A percentile compares a stretch with the other conserved stretches of the same genome.
Conservation (phyloP, 768 basidiomycete species). For the Favolaschia claudopus region DNA sequence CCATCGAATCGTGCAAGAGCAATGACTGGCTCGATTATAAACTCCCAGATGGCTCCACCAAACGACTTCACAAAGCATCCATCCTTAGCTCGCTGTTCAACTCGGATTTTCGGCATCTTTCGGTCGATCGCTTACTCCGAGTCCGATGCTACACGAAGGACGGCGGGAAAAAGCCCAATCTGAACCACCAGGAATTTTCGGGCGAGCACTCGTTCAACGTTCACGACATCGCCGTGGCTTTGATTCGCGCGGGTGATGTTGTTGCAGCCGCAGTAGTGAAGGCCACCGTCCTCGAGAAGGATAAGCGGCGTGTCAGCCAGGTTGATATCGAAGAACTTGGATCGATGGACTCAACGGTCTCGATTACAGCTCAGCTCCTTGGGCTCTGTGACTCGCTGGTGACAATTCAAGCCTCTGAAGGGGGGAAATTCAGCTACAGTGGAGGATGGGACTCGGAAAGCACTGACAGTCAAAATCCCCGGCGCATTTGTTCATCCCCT, state of each 20-base stretch:
- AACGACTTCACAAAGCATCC: neutral
- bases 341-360: neutral
- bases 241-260: neutral
- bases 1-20: no score
- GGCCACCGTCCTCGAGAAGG: neutral
- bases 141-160: slow-evolving; percentile 2
- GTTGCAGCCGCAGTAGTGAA: neutral
- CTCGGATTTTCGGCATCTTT: neutral
- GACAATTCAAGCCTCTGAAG: neutral
- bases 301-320: neutral
- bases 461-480: neutral
- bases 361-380: neutral
- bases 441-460: neutral
- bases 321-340: neutral
- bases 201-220: neutral
- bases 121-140: neutral
- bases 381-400: no score
- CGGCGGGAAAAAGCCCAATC: neutral
- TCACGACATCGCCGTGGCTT: neutral
- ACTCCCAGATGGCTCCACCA: neutral
- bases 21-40: neutral
- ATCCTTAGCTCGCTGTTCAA: neutral
- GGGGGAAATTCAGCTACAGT: neutral
- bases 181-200: neutral
- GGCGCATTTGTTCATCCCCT: neutral